Evolutionary conservation across 75 land plant species (phyloP).

Genomic region (Cunninghamia lanceolata): DNA sequence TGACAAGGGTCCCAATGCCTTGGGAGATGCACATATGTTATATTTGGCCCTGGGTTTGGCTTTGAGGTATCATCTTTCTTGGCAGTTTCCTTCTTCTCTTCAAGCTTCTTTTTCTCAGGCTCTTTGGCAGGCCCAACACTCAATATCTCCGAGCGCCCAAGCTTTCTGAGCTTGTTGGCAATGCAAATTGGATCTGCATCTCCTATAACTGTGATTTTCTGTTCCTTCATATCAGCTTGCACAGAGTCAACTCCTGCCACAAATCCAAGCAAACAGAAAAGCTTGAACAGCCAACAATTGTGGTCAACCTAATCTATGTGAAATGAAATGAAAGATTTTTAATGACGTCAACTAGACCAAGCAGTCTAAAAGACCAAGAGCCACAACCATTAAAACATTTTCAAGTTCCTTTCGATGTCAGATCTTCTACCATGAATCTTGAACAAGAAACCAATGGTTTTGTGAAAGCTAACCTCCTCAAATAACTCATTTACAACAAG

Average conservation of each 20-base stretch:
- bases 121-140: background rate
- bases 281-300: too few relatives aligned
- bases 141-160: background rate
- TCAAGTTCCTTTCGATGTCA: too few relatives aligned
- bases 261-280: background rate
- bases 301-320: too few relatives aligned
- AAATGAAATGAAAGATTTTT: too few relatives aligned
- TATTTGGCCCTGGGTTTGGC: background rate
- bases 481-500: too few relatives aligned
- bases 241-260: background rate
- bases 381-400: too few relatives aligned
- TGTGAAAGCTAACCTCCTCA: too few relatives aligned
- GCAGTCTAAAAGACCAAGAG: too few relatives aligned
- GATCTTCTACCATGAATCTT: too few relatives aligned
- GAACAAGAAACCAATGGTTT: too few relatives aligned
- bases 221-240: background rate
- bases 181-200: constrained; percentile 1
- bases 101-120: background rate
- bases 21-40: background rate
- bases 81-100: background rate
- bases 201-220: background rate
- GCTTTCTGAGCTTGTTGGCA: constrained; percentile 4
- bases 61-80: background rate
- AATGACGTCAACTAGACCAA: too few relatives aligned
- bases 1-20: background rate